Conservation (phyloP, 2,329 filamentous ascomycete genomes). For the Nemania serpens region DNA sequence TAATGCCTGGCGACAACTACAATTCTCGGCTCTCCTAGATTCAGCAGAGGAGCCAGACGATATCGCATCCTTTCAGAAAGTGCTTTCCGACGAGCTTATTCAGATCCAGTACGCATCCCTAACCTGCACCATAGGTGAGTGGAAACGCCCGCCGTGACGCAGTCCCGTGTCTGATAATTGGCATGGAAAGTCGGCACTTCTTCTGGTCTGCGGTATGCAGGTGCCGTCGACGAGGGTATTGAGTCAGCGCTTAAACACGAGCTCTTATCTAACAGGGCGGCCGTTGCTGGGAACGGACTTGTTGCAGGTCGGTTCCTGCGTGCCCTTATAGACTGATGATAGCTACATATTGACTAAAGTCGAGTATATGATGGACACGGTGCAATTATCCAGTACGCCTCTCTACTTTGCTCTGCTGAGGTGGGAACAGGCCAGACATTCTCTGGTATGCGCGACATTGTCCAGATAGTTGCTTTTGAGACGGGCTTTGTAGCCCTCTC, state of each 20-base stretch:
- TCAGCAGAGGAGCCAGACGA: conserved; percentile 50
- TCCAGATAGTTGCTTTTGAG: conserved; percentile 53
- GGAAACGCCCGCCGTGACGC: not conserved
- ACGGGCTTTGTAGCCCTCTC: conserved; percentile 55
- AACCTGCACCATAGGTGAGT: conserved; percentile 55
- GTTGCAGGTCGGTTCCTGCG: conserved; percentile 37
- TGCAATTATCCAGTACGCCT: conserved; percentile 39
- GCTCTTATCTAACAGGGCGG: conserved; percentile 35
- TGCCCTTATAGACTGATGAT: not conserved
- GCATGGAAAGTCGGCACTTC: conserved; percentile 31
- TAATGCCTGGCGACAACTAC: conserved; percentile 63
- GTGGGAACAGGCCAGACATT: conserved; percentile 27
- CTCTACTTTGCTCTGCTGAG: conserved; percentile 15
- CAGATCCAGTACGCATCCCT: conserved; percentile 32
- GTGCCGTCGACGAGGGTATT: conserved; percentile 35
- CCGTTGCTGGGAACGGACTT: conserved; percentile 44
- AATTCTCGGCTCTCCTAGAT: conserved; percentile 38
- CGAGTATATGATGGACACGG: conserved; percentile 35
- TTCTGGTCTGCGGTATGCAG: conserved; percentile 36
- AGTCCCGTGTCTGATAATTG: not conserved
- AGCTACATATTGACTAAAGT: conserved; percentile 23
- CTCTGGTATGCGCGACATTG: conserved; percentile 36
- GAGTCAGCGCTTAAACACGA: conserved; percentile 28
- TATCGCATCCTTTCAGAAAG: conserved; percentile 48
- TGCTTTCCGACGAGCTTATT: conserved; percentile 47